Conservation (phyloP, 208 protist species). For the Angomonas ambiguus region DNA sequence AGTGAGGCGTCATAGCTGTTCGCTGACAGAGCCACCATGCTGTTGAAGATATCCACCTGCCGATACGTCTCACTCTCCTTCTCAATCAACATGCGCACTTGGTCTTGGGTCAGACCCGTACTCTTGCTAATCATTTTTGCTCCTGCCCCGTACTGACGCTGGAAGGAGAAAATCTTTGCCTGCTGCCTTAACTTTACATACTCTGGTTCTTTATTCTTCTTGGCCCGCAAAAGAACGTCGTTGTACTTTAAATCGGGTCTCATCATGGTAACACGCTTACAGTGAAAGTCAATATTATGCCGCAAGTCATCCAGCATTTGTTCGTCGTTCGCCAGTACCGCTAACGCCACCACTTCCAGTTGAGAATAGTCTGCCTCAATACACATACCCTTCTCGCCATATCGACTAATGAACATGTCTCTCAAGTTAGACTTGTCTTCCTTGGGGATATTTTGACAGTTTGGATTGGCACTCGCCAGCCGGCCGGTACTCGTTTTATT, state of each 20-base stretch:
- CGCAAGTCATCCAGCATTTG: slow-evolving; percentile 90
- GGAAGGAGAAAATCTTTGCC: slow-evolving; percentile 93
- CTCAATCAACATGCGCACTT: slow-evolving; percentile 89
- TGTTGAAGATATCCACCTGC: slow-evolving; percentile 86
- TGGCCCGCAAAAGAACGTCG: slow-evolving; percentile 80
- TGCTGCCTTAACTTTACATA: slow-evolving; percentile 91
- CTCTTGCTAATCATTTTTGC: slow-evolving; percentile 90
- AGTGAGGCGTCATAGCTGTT: slow-evolving; percentile 87
- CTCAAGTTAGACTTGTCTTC: slow-evolving; percentile 86
- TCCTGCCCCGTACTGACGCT: slow-evolving; percentile 91
- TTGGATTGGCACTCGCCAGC: slow-evolving; percentile 86
- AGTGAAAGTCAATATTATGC: slow-evolving; percentile 90
- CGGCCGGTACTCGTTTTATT: slow-evolving; percentile 90
- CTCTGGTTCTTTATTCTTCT: slow-evolving; percentile 91
- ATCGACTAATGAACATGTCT: slow-evolving; percentile 90
- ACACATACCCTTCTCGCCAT: slow-evolving; percentile 83
- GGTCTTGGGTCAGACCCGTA: slow-evolving; percentile 87
- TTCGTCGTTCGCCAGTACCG: slow-evolving; percentile 82
- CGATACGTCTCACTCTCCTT: slow-evolving; percentile 89
- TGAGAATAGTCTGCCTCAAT: slow-evolving; percentile 93
- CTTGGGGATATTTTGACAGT: slow-evolving; percentile 93
- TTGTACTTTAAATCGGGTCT: slow-evolving; percentile 89
- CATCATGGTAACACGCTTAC: slow-evolving; percentile 93
- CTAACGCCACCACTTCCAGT: slow-evolving; percentile 89
- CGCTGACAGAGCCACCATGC: slow-evolving; percentile 83